Evolutionary conservation across 225 moss, liverwort and hornwort genomes (phyloP).

Genomic region (Polytrichum commune): DNA sequence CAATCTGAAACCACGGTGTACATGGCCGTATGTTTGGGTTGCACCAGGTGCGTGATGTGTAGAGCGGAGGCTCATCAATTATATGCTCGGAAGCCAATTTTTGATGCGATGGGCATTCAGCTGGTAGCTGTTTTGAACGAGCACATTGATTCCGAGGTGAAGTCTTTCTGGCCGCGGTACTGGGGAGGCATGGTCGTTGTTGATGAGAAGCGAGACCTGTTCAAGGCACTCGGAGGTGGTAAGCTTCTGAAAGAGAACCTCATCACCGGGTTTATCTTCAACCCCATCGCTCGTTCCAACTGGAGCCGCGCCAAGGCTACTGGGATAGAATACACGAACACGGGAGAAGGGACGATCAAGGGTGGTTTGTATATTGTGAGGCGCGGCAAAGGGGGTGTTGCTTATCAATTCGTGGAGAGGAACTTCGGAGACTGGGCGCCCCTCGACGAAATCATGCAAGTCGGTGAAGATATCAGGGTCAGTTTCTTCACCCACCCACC

Average conservation of each 20-base stretch:
- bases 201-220: constrained; percentile 80
- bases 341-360: constrained; percentile 75
- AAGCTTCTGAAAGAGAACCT: constrained; percentile 70
- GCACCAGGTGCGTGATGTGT: constrained; percentile 93
- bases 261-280: constrained; percentile 69
- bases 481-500: background rate
- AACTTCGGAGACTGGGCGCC: constrained; percentile 61
- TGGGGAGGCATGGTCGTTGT: constrained; percentile 86
- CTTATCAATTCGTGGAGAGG: constrained; percentile 72
- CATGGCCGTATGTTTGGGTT: background rate
- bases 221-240: constrained; percentile 79
- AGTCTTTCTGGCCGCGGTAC: constrained; percentile 81
- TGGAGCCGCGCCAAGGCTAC: constrained; percentile 71
- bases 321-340: constrained; percentile 49
- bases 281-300: constrained; percentile 57
- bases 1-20: background rate
- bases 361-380: constrained; percentile 76
- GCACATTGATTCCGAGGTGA: constrained; percentile 78
- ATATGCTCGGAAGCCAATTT: constrained; percentile 85
- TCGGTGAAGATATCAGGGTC: constrained; percentile 40
- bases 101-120: constrained; percentile 81
- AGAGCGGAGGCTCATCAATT: constrained; percentile 91
- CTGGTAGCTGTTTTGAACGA: constrained; percentile 81
- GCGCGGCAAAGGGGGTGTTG: constrained; percentile 62
- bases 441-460: constrained; percentile 51